Base-by-base conservation (phyloP, 2,329 filamentous ascomycete species). In the Blastomyces silverae region DNA sequence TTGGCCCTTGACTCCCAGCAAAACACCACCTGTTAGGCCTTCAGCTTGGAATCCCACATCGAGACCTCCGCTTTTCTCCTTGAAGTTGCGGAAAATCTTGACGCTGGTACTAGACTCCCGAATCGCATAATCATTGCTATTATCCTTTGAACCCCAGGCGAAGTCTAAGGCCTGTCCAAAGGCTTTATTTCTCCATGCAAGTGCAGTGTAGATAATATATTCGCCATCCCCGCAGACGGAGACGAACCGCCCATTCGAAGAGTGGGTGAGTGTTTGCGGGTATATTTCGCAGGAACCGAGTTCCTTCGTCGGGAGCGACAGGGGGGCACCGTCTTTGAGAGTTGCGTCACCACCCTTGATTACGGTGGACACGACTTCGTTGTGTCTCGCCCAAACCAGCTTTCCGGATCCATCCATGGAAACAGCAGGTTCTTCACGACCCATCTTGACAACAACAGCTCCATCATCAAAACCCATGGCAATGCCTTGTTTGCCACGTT, bases 71-170 rank as follows among this genome's bases (percentile, higher is more conserved):
- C 84, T 80, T 79, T 95, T 93, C 77, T 97, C 94, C 70, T 92
- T 89, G 80, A 99, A 97, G 79, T 97, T 97, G 79, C 94, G 93
- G 84, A 94, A 97, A 46, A 97, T 87, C 82, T 97, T 97, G 72
- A 99, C 92, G 72, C 90, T 96, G 60, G 93, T 96, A 37, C 89
- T 80, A 4, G 92, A 97, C 79, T 99, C 94, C 46, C 94, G 89
- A 71, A 99, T 97, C 50, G 94, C 94, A 74, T 96, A 97, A 76
- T 99, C 94, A 77, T 97, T 97, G 80, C 91, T 96, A 79, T 97
- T 96, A 65, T 97, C 93, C 79, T 96, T 97, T 56, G 90, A 91
- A 0, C 89, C 93, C 94, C 94, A 99, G 13, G 90, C 92, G 76
- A 99, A 99, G 79, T 99, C 94, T 62, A 97, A 81, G 7, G 93